Base-by-base conservation (phyloP, 1,284 basidiomycete species). In the Kalmanozyma brasiliensis region DNA sequence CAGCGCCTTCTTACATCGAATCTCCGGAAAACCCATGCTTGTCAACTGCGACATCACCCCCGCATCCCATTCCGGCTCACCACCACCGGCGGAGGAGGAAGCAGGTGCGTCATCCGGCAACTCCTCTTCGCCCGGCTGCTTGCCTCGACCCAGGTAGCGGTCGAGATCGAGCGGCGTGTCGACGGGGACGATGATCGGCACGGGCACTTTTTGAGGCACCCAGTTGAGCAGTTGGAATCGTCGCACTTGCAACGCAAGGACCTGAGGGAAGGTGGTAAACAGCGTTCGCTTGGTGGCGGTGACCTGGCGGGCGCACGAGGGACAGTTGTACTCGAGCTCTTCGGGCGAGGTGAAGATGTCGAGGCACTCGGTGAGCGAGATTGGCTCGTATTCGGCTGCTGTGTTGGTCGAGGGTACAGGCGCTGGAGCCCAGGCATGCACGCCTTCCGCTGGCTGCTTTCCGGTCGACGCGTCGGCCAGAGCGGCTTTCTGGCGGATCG, bases 181-280 rank as follows among this genome's bases (percentile, higher is more conserved):
- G 8, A 85, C 74, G 0, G 91, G 89, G 0, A 97, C 84, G n/a
- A 88, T 82, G 20, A 98, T 84, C 0, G 94, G 94, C 23, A 98
- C 91, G 69, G 96, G 92, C 32, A 98, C 87, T 83, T 98, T 98
- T 6, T 91, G 88, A 0, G 96, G 95, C 4, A 98, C 93, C 95
- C 95, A 98, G 78, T 94, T 94, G 51, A 95, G 89, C 7, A 97
- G 87, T 83, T 95, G 92, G 85, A 98, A 98, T 77, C 96, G 94
- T 76, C 92, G 92, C 49, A 93, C 90, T 75, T 97, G 94, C 1
- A 99, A 83, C 5, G 95, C 89, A 0, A 98, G 86, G 2, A 94
- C 88, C 22, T 93, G 87, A 0, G 95, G 95, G 85, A 95, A 94
- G 0, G 91, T 90, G 6, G 91, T 87, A 74, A 98, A 91, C 29